Base-by-base conservation (phyloP, 495 filamentous ascomycete species). In the Xylaria sp. region DNA sequence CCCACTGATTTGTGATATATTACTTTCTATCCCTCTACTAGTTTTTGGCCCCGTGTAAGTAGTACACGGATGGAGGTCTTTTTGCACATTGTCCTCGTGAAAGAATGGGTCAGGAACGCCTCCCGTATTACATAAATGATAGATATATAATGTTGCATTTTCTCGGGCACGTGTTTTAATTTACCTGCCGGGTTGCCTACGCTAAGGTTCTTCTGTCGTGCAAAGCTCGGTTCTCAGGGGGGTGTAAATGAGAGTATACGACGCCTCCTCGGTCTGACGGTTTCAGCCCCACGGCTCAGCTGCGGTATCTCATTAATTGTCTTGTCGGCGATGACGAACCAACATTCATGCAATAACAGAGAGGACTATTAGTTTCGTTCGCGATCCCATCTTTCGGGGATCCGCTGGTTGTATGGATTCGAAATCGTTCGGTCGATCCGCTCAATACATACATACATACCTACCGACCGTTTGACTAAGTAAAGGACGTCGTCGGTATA, bases 261-360 rank as follows among this genome's bases (percentile, higher is more conserved):
- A 67, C 64, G 33, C 64, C 48, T 67, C 46, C 35, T 55, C 46
- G 35, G 64, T 55, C 64, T 41, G 46, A 55, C 21, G 46, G 31
- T 33, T 31, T 67, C 64, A 67, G 48, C 64, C 26, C 26, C 35
- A 48, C 21, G 1, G 35, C 55, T 67, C 64, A 67, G 64, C 64
- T 55, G 48, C 21, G 48, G 35, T 55, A 41, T 43, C 48, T 40
- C 37, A 41, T 41, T 15, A 55, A 35, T 41, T 55, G 21, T 33
- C 43, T 35, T 8, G 46, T 53, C 33, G 48, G 24, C 24, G 15
- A 46, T 33, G 24, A 46, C 19, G 48, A 29, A 43, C 31, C 48
- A 41, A 15, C 35, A 55, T 43, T 55, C 11, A 67, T 67, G 48
- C 64, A 12, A 55, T 67, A 17, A 53, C 2, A 31, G 11, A 46